A percentile compares a stretch with the other conserved stretches of the same genome.
Evolutionary conservation across 768 basidiomycete genomes (phyloP).

Genomic region (Mycena filopes): DNA sequence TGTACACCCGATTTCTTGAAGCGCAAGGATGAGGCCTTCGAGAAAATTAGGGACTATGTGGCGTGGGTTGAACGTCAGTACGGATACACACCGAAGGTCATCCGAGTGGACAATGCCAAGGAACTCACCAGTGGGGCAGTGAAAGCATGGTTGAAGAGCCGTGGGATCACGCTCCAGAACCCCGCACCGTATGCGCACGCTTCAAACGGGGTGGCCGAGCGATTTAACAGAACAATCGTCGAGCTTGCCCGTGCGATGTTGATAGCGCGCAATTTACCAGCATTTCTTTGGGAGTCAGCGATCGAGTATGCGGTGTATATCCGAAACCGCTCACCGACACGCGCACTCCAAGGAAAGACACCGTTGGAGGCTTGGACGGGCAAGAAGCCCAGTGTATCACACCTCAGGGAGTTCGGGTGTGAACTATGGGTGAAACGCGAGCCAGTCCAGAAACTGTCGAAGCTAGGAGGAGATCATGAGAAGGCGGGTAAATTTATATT

Average conservation of each 20-base stretch:
- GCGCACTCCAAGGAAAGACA: conserved; percentile 25
- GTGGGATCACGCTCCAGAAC: conserved; percentile 44
- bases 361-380: conserved; percentile 24
- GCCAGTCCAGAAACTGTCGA: conserved; percentile 20
- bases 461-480: conserved; percentile 22
- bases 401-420: conserved; percentile 25
- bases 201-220: conserved; percentile 54
- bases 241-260: conserved; percentile 47
- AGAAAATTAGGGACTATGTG: conserved; percentile 19
- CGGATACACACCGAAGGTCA: conserved; percentile 14
- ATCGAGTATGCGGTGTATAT: conserved; percentile 38
- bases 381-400: conserved; percentile 23
- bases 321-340: conserved; percentile 32
- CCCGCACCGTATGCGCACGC: conserved; percentile 49
- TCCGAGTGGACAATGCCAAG: conserved; percentile 44
- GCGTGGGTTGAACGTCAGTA: conserved; percentile 13
- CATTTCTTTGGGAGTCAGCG: conserved; percentile 38
- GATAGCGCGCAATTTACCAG: conserved; percentile 33
- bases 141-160: conserved; percentile 31
- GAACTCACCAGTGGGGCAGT: conserved; percentile 43
- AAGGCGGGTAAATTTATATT: conserved; percentile 13
- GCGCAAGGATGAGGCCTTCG: conserved; percentile 14
- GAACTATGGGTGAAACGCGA: conserved; percentile 32
- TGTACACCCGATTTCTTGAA: conserved; percentile 25
- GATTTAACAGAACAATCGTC: conserved; percentile 45